phyloP scores from a whole-genome alignment of 129 eudicot species.

The Glebionis coronaria region DNA sequence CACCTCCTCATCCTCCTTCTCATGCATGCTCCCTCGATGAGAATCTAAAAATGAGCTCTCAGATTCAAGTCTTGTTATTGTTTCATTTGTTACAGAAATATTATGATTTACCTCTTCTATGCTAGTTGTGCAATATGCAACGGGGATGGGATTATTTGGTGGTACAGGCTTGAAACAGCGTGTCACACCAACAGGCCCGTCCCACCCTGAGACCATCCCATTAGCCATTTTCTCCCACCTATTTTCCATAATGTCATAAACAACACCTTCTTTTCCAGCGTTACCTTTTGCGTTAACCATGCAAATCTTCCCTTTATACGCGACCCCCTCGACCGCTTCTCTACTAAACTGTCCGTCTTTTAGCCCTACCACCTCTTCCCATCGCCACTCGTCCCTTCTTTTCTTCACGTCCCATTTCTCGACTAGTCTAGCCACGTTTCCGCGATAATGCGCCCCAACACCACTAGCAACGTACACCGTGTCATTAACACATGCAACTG shows the following conservation, averaged over 20 bases:
- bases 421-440: conserved; percentile 47
- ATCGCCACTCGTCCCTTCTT: conserved; percentile 41
- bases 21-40: background rate
- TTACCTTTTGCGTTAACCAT: conserved; percentile 68
- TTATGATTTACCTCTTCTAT: too few relatives aligned
- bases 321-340: conserved; percentile 59
- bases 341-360: conserved; percentile 58
- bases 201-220: conserved; percentile 71
- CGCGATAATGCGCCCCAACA: conserved; percentile 38
- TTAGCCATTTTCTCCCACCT: conserved; percentile 64
- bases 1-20: conserved; percentile 28
- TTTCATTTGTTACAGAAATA: too few relatives aligned
- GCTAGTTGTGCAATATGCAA: too few relatives aligned
- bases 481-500: conserved; percentile 31
- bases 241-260: conserved; percentile 36
- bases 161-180: too few relatives aligned
- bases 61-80: too few relatives aligned
- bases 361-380: conserved; percentile 47
- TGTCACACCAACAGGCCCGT: conserved; percentile 49
- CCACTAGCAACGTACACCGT: conserved; percentile 57
- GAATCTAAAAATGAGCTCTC: too few relatives aligned
- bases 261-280: conserved; percentile 47
- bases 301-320: conserved; percentile 57
- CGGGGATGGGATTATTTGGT: too few relatives aligned
- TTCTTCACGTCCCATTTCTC: conserved; percentile 61